Evolutionary conservation across 345 rosid genomes (phyloP).

Genomic region (Triadica sebifera): DNA sequence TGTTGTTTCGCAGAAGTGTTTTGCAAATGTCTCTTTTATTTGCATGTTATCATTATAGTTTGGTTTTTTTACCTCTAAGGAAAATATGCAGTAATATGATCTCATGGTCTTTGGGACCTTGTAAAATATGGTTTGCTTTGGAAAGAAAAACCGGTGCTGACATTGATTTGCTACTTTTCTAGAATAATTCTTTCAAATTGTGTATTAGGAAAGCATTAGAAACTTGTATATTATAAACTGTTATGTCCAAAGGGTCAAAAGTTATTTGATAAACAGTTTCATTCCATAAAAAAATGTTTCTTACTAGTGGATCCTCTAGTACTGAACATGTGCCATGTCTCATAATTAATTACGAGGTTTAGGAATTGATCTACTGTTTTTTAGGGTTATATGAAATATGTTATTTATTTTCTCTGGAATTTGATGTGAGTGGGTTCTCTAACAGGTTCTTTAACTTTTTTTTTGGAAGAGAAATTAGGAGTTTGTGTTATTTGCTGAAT

Average conservation of each 20-base stretch:
- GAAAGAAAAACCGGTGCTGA: neutral
- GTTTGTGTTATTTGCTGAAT: no score
- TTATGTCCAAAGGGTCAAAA: constrained; percentile 4
- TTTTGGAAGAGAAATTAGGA: no score
- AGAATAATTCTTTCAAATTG: neutral
- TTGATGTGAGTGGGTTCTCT: neutral
- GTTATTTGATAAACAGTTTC: neutral
- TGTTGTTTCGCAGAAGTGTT: neutral
- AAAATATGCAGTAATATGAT: neutral
- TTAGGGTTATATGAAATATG: neutral
- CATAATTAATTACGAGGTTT: neutral
- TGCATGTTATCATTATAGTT: neutral
- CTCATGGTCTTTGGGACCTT: neutral
- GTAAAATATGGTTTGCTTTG: neutral
- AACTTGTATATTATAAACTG: neutral
- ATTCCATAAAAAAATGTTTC: neutral
- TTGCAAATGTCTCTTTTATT: neutral
- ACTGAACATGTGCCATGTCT: no score
- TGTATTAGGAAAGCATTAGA: neutral
- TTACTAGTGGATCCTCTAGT: neutral
- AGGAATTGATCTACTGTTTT: neutral
- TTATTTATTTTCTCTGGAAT: neutral
- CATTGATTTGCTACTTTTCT: neutral
- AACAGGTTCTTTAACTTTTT: neutral
- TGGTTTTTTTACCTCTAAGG: neutral